Evolutionary conservation across 139 green algal species (phyloP), one percentile per base, ranked within the genome.

Genomic region (Edaphochlamys debaryana): DNA sequence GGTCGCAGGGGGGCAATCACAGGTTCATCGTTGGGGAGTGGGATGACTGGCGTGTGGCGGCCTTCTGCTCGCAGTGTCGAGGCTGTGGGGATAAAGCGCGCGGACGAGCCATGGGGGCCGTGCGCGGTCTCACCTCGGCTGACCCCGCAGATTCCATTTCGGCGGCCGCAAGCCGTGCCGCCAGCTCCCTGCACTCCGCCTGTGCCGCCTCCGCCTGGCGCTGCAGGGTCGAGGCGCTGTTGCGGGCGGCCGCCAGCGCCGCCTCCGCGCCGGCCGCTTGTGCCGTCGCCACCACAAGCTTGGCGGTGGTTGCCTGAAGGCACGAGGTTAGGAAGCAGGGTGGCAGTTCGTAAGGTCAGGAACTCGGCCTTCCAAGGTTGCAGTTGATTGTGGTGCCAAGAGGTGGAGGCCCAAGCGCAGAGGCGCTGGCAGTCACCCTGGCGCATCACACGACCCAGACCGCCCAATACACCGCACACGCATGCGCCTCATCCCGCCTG

Each of bases 131-230:
- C 17, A 82, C 76, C 76, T 82, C 76, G 8, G 63, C 30, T 3
- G 48, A 77, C 29, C 78, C 78, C 2, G 86, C 76, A 8, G 82
- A 64, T 52, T 91, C 86, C 58, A 90, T 69, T 42, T 88, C 80
- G 3, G 88, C 80, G 0, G 84, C 78, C 4, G 79, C 69, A n/a
- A 78, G 74, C 66, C 69, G 69, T 40, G 84, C 60, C 40, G 64
- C 58, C 42, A 90, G 72, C 77, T 78, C 67, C 67, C 73, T 67
- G 19, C 45, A 30, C 62, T 90, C 88, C 4, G 79, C 82, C 0
- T 30, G 54, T 4, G 19, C 62, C 36, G 74, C 62, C 15, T 37
- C 29, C 62, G 85, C 68, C 79, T 89, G 87, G 36, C 78, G 76
- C 72, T 90, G 69, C 67, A 90, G 82, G 32, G 79, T 73, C 4